Evolutionary conservation across 2,329 filamentous ascomycete genomes (phyloP).

Genomic region (Fusarium acutatum): DNA sequence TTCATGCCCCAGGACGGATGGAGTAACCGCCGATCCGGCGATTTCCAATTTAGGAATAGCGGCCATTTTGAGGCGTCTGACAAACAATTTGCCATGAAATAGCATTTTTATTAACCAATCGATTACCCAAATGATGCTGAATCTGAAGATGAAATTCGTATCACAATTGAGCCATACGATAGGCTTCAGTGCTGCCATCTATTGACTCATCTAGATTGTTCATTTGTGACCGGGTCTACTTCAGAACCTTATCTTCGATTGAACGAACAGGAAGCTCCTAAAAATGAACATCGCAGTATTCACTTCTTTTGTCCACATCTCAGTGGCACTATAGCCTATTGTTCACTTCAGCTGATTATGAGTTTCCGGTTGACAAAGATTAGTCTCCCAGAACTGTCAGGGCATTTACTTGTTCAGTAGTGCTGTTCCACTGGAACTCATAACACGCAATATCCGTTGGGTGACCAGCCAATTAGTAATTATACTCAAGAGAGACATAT

Average conservation of each 20-base stretch:
- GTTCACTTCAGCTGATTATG: not conserved
- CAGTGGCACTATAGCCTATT: not conserved
- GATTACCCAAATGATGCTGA: not conserved
- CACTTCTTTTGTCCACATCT: rapidly evolving
- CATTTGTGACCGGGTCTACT: not conserved
- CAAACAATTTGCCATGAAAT: not conserved
- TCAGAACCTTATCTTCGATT: not conserved
- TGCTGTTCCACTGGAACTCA: not conserved
- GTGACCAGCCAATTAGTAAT: rapidly evolving
- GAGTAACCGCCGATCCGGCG: constrained; percentile 1
- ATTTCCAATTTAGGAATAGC: not conserved
- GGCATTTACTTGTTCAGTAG: not conserved
- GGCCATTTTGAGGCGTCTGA: not conserved
- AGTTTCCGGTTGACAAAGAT: rapidly evolving
- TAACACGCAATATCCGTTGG: rapidly evolving
- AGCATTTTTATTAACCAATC: not conserved
- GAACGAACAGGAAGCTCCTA: not conserved
- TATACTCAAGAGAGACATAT: rapidly evolving
- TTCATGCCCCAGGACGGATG: not conserved
- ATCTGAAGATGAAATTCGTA: rapidly evolving
- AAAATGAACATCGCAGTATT: rapidly evolving
- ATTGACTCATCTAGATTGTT: not conserved
- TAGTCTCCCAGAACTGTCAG: rapidly evolving
- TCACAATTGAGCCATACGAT: rapidly evolving
- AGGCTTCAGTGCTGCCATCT: rapidly evolving